Conservation (phyloP, 768 basidiomycete genomes). For the Tricholoma terreum region DNA sequence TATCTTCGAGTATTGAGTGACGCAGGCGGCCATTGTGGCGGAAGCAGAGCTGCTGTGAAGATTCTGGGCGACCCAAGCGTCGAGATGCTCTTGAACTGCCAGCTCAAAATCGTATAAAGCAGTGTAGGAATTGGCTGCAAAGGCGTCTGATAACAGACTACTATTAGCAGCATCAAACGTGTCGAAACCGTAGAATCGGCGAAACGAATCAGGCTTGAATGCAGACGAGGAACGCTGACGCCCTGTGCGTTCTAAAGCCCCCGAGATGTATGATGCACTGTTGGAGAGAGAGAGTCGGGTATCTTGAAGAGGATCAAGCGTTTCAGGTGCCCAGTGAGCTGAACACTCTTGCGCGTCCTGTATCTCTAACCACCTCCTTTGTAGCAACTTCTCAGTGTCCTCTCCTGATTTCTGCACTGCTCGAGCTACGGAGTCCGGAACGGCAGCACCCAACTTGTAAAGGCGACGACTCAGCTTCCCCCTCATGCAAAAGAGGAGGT, state of each 20-base stretch:
- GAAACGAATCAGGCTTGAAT: conserved; percentile 8
- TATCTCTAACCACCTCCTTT: conserved; percentile 32
- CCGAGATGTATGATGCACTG: conserved; percentile 25
- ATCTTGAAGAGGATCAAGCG: conserved; percentile 27
- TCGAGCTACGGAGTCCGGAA: conserved; percentile 16
- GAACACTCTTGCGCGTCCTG: conserved; percentile 22
- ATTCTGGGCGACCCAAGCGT: conserved; percentile 26
- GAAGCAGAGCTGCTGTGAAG: background rate
- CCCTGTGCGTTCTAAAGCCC: background rate
- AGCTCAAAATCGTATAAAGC: conserved; percentile 38
- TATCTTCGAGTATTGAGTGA: conserved; percentile 20
- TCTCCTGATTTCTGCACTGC: conserved; percentile 15
- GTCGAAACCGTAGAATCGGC: conserved; percentile 11
- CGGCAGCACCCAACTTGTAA: conserved; percentile 32
- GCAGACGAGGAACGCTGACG: conserved; percentile 1
- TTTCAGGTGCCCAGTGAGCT: conserved; percentile 20
- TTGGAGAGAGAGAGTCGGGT: conserved; percentile 29
- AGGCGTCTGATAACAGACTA: background rate
- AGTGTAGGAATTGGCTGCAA: conserved; percentile 6
- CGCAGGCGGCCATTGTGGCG: conserved; percentile 21
- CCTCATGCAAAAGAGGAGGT: conserved; percentile 34
- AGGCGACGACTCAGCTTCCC: conserved; percentile 37
- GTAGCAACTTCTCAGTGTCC: conserved; percentile 16
- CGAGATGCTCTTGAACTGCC: conserved; percentile 26
- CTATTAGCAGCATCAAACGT: conserved; percentile 5